These are phyloP conservation scores for Coemansia javaensis DNA, from an alignment of 192 early-diverging fungal species.

Conservation along the genomic window DNA sequence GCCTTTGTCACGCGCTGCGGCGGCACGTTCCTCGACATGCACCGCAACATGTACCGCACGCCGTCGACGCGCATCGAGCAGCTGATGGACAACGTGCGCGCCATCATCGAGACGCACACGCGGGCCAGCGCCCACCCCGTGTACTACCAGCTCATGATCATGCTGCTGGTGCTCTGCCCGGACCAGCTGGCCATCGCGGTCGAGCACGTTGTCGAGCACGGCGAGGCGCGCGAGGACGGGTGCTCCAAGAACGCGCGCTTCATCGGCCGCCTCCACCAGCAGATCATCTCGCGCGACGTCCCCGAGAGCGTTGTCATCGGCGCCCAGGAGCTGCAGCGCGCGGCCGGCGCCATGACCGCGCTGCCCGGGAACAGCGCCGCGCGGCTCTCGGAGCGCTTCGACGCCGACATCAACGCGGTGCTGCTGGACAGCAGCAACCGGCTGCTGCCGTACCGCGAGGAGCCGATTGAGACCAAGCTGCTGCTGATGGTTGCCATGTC, in stretches of 20 bases:
- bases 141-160: conserved; percentile 83
- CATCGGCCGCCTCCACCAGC: conserved; percentile 38
- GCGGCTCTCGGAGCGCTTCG: conserved; percentile 36
- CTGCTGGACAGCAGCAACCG: conserved; percentile 45
- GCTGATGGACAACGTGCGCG: conserved; percentile 27
- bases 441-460: conserved; percentile 46
- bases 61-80: conserved; percentile 27
- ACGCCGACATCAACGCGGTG: conserved; percentile 38
- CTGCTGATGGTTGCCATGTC: conserved; percentile 71
- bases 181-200: conserved; percentile 53
- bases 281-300: conserved; percentile 29
- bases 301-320: conserved; percentile 39
- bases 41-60: conserved; percentile 50
- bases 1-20: conserved; percentile 88
- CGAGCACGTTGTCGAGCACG: conserved; percentile 54
- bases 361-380: conserved; percentile 39
- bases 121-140: conserved; percentile 58
- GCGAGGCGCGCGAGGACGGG: conserved; percentile 47
- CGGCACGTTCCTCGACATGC: conserved; percentile 74
- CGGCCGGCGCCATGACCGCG: conserved; percentile 25
- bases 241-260: conserved; percentile 40
- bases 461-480: conserved; percentile 68
- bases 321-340: conserved; percentile 38
- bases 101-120: conserved; percentile 58
- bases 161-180: conserved; percentile 82